Percentiles rank a stretch among this genome's conserved stretches.
phyloP scores from a whole-genome alignment of 371 early-diverging fungal genomes.

The Circinella umbellata region DNA sequence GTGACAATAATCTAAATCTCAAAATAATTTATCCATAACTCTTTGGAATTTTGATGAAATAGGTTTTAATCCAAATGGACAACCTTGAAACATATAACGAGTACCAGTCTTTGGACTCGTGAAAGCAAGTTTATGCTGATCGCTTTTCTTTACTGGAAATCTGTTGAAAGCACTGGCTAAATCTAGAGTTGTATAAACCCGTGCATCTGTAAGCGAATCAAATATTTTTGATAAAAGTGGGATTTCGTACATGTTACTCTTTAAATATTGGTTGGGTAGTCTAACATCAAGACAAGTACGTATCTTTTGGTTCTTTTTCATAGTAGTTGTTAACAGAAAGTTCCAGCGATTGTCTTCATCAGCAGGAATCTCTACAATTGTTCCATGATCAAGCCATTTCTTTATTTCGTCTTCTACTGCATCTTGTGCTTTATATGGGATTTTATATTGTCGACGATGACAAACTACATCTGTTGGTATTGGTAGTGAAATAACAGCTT shows the following conservation, averaged over 20 bases:
- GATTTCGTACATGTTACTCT: constrained; percentile 9
- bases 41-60: no score
- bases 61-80: no score
- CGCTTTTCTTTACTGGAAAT: constrained; percentile 11
- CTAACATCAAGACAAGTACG: constrained; percentile 13
- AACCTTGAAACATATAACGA: no score
- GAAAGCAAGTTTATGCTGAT: no score
- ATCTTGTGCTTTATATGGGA: background rate
- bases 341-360: background rate
- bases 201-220: background rate
- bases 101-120: no score
- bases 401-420: background rate
- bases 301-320: background rate
- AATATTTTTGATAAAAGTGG: constrained; percentile 12
- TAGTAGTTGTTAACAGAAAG: background rate
- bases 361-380: background rate
- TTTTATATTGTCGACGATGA: background rate
- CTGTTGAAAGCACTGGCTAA: constrained; percentile 27
- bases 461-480: no score
- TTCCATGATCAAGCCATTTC: background rate
- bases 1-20: no score
- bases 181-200: constrained; percentile 25
- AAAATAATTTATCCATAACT: no score
- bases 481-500: no score
- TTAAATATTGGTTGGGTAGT: background rate